A percentile compares a stretch with the other conserved stretches of the same genome.
Conservation (phyloP, 768 basidiomycete species). For the Suillus cothurnatus region DNA sequence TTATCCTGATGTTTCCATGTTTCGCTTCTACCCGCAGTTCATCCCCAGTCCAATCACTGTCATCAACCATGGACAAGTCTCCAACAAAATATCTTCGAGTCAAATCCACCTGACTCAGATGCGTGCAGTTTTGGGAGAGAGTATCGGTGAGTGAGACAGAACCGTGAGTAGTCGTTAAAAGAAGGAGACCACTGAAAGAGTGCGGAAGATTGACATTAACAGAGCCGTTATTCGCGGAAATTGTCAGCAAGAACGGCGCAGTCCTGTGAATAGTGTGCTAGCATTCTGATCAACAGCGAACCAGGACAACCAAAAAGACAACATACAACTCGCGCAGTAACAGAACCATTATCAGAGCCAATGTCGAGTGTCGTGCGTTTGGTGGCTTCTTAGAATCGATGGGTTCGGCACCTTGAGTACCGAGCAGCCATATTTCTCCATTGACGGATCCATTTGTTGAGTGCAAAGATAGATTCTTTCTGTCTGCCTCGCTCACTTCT, state of each 20-base stretch:
- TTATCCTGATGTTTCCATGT: constrained; percentile 23
- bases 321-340: constrained; percentile 24
- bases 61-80: constrained; percentile 20
- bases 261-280: constrained; percentile 20
- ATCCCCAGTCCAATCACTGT: constrained; percentile 24
- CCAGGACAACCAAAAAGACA: neutral
- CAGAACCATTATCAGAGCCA: constrained; percentile 17
- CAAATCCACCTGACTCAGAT: constrained; percentile 23
- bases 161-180: constrained; percentile 21
- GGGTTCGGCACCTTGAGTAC: constrained; percentile 13
- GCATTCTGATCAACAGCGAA: neutral
- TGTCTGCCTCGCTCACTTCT: constrained; percentile 38
- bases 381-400: neutral
- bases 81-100: constrained; percentile 28
- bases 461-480: constrained; percentile 41
- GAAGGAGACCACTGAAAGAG: constrained; percentile 24
- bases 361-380: constrained; percentile 27
- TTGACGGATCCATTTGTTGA: constrained; percentile 38
- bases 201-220: constrained; percentile 21
- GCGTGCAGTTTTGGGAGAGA: constrained; percentile 20
- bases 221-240: constrained; percentile 13
- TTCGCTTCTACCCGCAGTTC: constrained; percentile 17
- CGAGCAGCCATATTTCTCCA: constrained; percentile 42
- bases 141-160: constrained; percentile 16
- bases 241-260: constrained; percentile 21